A percentile compares a stretch with the other conserved stretches of the same genome.
These are phyloP conservation scores for Keqinozyma sinolaborantium DNA, from an alignment of 1,139 yeast species.

Conservation along the genomic window DNA sequence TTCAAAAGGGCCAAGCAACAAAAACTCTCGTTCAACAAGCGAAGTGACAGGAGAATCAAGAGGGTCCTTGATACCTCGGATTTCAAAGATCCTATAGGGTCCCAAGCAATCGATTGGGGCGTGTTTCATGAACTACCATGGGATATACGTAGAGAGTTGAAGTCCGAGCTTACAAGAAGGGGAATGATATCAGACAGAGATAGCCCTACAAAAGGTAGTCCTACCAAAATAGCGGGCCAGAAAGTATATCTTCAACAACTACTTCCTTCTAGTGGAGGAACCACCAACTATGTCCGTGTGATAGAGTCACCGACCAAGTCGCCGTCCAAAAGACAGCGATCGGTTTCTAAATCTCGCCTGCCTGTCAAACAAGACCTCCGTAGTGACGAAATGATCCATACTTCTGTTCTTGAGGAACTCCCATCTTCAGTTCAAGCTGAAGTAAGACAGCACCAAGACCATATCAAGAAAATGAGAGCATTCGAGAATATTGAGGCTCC, in stretches of 20 bases:
- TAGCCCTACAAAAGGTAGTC: constrained; percentile 11
- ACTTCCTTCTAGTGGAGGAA: constrained; percentile 30
- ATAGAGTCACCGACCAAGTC: constrained; percentile 27
- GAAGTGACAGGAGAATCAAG: background rate
- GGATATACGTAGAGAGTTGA: constrained; percentile 49
- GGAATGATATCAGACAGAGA: constrained; percentile 18
- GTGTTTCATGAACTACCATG: constrained; percentile 52
- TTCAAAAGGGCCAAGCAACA: constrained; percentile 32
- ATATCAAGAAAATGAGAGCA: constrained; percentile 24
- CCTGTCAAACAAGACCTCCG: constrained; percentile 9
- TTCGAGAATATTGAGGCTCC: constrained; percentile 27
- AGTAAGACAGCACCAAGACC: constrained; percentile 37
- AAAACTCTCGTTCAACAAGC: constrained; percentile 32
- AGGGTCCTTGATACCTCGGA: constrained; percentile 6
- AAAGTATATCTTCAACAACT: constrained; percentile 40
- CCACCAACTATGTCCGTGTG: constrained; percentile 27
- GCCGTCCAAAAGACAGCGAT: constrained; percentile 10
- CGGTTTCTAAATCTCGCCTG: constrained; percentile 10
- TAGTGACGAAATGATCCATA: constrained; percentile 26
- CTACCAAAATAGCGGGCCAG: constrained; percentile 11
- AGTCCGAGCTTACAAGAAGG: constrained; percentile 38
- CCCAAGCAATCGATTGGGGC: constrained; percentile 43
- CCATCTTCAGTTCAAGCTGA: constrained; percentile 43
- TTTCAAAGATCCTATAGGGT: constrained; percentile 11
- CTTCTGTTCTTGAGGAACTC: constrained; percentile 41